Percentiles rank a stretch among this genome's conserved stretches.
These are phyloP conservation scores for Calonectria fujianensis DNA, from an alignment of 2,329 filamentous ascomycete genomes.

Conservation along the genomic window DNA sequence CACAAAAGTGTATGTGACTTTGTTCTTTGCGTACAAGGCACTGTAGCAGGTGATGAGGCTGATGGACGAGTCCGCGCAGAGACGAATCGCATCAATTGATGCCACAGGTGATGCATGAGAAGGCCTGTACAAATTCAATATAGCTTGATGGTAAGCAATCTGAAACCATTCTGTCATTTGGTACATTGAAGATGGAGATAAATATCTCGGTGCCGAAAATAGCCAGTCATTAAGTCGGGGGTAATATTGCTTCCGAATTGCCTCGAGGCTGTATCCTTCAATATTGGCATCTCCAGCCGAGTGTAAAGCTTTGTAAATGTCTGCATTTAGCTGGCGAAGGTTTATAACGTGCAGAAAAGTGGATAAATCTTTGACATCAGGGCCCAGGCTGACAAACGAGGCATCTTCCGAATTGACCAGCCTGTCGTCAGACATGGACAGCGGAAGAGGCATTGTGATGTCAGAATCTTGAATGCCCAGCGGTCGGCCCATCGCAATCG, in stretches of 20 bases:
- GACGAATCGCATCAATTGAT: slow-evolving; percentile 50
- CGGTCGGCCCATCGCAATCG: slow-evolving; percentile 46
- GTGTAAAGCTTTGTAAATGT: slow-evolving; percentile 49
- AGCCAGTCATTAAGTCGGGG: slow-evolving; percentile 49
- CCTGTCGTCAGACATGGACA: slow-evolving; percentile 47
- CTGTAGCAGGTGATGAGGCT: slow-evolving; percentile 52
- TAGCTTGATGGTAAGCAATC: slow-evolving; percentile 51
- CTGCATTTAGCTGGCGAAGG: slow-evolving; percentile 46
- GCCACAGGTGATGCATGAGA: slow-evolving; percentile 50
- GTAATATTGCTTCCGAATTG: slow-evolving; percentile 49
- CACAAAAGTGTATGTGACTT: slow-evolving; percentile 50
- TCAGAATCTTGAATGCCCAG: slow-evolving; percentile 50
- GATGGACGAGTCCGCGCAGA: slow-evolving; percentile 50
- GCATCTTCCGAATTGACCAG: slow-evolving; percentile 39
- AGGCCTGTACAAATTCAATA: slow-evolving; percentile 49
- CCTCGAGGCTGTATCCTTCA: slow-evolving; percentile 43
- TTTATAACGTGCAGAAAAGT: slow-evolving; percentile 50
- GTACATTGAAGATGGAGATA: slow-evolving; percentile 50
- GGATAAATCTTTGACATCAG: slow-evolving; percentile 49
- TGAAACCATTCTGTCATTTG: slow-evolving; percentile 53
- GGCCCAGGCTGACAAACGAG: slow-evolving; percentile 43
- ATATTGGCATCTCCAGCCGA: slow-evolving; percentile 47
- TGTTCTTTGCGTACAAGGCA: slow-evolving; percentile 50
- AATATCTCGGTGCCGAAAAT: slow-evolving; percentile 46
- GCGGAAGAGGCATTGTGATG: slow-evolving; percentile 46